Evolutionary conservation across 2,329 filamentous ascomycete species (phyloP), one percentile per base, ranked within the genome.

Genomic region (Zarea fungicola): DNA sequence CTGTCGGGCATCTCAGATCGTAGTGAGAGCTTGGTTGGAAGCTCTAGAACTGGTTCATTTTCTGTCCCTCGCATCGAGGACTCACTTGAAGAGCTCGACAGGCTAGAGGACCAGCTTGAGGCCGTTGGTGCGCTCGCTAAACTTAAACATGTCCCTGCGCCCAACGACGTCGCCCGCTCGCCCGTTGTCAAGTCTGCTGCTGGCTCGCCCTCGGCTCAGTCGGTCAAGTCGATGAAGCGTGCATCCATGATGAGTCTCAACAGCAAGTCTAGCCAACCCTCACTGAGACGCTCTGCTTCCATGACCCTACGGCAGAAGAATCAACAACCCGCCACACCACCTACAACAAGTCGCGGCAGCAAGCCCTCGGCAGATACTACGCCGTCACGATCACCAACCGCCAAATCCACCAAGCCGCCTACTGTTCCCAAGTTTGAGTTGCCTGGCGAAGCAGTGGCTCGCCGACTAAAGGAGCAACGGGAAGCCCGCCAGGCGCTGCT

Each of bases 41-140:
- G 62, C 16, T 64, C 65, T 21, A 55, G 56, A 23, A 46, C 59
- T 6, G 63, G 59, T 0, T 67, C 63, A 6, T 62, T 57, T 52
- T 68, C 56, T 1, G 65, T 69, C 11, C 66, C 73, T 22, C 75
- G 78, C 16, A 84, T 84, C 42, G 81, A 84, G 58, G 81, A 84
- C 59, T 83, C 80, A 2, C 66, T 84, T 8, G 80, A 82, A 59
- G 80, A 79, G 53, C 67, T 84, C 18, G 81, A 84, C 58, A 69
- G 71, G 52, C 68, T 84, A 14, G 80, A 84, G 55, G 81, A 84
- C 26, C 72, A 82, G 42, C 68, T 84, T 9, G 80, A 84, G 55
- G 77, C 72, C 2, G 67, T 81, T 28, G 58, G 63, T 48, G 64
- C 64, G n/a, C 62, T 71, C 10, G 60, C 73, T 0, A 62, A 59